A percentile compares a stretch with the other conserved stretches of the same genome.
Conservation (phyloP, 768 basidiomycete species). For the Tephrocybe rancida region DNA sequence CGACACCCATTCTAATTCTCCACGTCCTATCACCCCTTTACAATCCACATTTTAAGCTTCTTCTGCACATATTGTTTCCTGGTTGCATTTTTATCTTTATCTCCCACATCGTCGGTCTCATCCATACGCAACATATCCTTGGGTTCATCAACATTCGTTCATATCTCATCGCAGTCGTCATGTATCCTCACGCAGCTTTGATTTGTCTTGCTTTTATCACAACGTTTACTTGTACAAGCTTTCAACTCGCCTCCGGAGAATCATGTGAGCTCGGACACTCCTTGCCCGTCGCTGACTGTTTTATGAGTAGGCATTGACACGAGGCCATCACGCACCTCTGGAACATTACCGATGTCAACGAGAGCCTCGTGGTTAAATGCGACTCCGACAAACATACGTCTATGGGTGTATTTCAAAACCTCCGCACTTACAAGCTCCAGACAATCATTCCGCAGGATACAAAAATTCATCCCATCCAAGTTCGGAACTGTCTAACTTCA, state of each 20-base stretch:
- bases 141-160: conserved; percentile 11
- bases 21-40: background rate
- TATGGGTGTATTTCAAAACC: too few species aligned
- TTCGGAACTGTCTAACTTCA: too few species aligned
- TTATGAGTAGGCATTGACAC: background rate
- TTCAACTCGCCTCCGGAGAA: background rate
- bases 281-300: background rate
- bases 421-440: too few species aligned
- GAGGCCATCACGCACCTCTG: background rate
- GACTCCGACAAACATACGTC: too few species aligned
- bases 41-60: conserved; percentile 3
- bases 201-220: conserved; percentile 14
- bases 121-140: background rate
- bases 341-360: background rate
- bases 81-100: conserved; percentile 13
- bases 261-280: conserved; percentile 1
- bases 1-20: background rate
- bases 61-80: conserved; percentile 10
- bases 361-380: too few species aligned
- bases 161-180: conserved; percentile 11
- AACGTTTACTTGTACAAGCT: conserved; percentile 10
- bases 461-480: too few species aligned
- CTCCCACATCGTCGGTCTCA: conserved; percentile 3
- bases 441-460: too few species aligned
- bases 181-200: conserved; percentile 14